These are phyloP conservation scores for Atkinsonella hypoxylon DNA, from an alignment of 2,329 filamentous ascomycete species.

Conservation along the genomic window DNA sequence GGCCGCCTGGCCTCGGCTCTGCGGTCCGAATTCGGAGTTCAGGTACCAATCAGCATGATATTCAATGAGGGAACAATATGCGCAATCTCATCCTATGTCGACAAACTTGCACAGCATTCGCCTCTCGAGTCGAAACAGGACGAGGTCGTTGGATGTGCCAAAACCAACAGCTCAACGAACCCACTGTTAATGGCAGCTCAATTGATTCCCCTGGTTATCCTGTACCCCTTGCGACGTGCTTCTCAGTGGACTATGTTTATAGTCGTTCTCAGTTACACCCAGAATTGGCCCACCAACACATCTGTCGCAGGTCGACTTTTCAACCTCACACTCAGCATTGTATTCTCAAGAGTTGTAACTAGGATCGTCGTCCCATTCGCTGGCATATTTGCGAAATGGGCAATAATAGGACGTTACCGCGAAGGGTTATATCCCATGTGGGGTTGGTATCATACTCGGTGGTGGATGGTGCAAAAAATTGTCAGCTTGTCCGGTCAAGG, in stretches of 20 bases:
- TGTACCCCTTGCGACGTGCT: constrained; percentile 39
- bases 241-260: constrained; percentile 42
- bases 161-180: constrained; percentile 36
- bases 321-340: constrained; percentile 33
- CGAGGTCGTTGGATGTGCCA: constrained; percentile 22
- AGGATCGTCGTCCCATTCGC: constrained; percentile 29
- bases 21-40: constrained; percentile 34
- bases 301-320: constrained; percentile 33
- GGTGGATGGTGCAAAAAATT: constrained; percentile 46
- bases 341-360: constrained; percentile 27
- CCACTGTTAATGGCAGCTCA: constrained; percentile 36
- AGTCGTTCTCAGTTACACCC: constrained; percentile 29
- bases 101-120: constrained; percentile 14
- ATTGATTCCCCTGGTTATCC: constrained; percentile 33
- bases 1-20: constrained; percentile 38
- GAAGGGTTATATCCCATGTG: constrained; percentile 48
- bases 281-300: constrained; percentile 26
- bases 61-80: constrained; percentile 36
- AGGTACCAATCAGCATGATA: constrained; percentile 37
- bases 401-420: constrained; percentile 39
- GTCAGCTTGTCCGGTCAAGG: constrained; percentile 36
- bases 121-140: constrained; percentile 4
- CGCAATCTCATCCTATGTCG: constrained; percentile 26
- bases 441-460: constrained; percentile 44
- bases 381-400: constrained; percentile 41